These are phyloP conservation scores for Dovyalis caffra DNA, from an alignment of 345 rosid genomes.

Conservation along the genomic window DNA sequence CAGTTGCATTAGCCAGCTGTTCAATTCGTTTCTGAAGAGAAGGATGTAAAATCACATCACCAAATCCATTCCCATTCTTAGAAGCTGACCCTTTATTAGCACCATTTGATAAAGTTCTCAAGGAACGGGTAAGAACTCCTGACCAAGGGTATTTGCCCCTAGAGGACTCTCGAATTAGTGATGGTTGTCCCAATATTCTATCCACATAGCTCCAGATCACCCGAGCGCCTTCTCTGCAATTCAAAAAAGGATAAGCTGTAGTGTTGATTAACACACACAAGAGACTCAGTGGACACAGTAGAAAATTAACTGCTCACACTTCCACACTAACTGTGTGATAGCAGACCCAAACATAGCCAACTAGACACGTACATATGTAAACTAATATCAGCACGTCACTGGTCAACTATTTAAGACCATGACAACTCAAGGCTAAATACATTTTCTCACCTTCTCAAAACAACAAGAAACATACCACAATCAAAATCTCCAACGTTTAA, in stretches of 20 bases:
- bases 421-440: background rate
- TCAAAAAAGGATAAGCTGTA: slow-evolving; percentile 12
- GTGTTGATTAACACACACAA: background rate
- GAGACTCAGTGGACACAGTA: background rate
- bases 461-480: background rate
- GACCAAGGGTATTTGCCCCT: slow-evolving; percentile 99
- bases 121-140: slow-evolving; percentile 49
- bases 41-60: slow-evolving; percentile 90
- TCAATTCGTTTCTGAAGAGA: slow-evolving; percentile 80
- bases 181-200: slow-evolving; percentile 95
- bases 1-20: slow-evolving; percentile 87
- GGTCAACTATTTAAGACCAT: background rate
- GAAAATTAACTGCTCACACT: background rate
- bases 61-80: slow-evolving; percentile 70
- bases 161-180: slow-evolving; percentile 97
- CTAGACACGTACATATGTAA: background rate
- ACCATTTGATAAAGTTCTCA: slow-evolving; percentile 42
- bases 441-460: background rate
- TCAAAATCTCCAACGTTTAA: background rate
- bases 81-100: slow-evolving; percentile 47
- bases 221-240: slow-evolving; percentile 93
- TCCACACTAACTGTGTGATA: background rate
- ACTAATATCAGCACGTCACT: background rate
- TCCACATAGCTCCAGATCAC: slow-evolving; percentile 98
- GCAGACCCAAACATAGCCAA: background rate